Conservation (phyloP, 2,329 filamentous ascomycete genomes). For the Hymenoscyphus albidus region DNA sequence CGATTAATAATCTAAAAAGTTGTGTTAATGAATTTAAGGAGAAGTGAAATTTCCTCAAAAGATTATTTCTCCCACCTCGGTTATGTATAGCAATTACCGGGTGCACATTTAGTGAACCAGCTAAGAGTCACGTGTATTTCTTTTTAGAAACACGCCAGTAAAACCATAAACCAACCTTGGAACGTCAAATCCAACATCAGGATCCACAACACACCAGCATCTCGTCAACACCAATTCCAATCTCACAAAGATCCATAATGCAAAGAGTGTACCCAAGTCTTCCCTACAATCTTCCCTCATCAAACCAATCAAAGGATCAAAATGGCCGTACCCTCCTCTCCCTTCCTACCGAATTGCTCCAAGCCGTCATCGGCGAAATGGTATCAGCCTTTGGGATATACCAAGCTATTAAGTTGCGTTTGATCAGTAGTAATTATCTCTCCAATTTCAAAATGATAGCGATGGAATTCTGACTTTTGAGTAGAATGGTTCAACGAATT, state of each 20-base stretch:
- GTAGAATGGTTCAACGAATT: conserved; percentile 3
- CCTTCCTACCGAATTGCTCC: neutral
- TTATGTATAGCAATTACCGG: neutral
- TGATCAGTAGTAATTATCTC: neutral
- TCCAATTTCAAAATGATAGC: neutral
- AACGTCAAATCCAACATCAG: neutral
- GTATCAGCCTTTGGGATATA: neutral
- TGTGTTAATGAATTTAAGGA: neutral
- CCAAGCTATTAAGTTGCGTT: neutral
- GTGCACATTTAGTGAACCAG: neutral
- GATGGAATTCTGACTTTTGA: neutral
- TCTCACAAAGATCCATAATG: neutral
- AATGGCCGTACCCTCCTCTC: neutral
- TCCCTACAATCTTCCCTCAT: neutral
- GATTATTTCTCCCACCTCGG: neutral
- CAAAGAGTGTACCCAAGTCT: conserved; percentile 1
- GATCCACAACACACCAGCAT: neutral
- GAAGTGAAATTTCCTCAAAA: neutral
- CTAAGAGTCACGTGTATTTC: neutral
- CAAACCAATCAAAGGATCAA: neutral
- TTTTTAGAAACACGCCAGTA: neutral
- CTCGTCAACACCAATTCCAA: neutral
- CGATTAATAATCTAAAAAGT: neutral
- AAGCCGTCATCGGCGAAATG: conserved; percentile 2
- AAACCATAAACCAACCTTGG: neutral